Evolutionary conservation across 2,329 filamentous ascomycete species (phyloP).

Genomic region (Claviceps sp.): DNA sequence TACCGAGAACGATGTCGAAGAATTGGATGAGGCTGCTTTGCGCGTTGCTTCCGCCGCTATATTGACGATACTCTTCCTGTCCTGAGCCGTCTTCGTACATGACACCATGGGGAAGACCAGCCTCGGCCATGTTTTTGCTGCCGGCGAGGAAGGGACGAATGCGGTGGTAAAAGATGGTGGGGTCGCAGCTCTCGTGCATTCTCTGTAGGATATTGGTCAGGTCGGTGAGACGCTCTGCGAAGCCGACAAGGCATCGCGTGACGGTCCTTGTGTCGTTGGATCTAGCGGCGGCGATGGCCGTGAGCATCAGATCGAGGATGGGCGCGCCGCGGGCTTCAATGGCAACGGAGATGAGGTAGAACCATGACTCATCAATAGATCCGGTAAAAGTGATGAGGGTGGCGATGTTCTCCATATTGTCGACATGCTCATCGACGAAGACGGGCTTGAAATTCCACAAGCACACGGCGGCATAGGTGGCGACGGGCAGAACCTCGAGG

Average conservation of each 20-base stretch:
- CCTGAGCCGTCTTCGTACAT: constrained; percentile 73
- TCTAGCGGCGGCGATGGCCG: constrained; percentile 70
- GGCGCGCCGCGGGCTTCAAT: constrained; percentile 87
- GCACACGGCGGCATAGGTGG: constrained; percentile 82
- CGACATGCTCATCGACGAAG: constrained; percentile 69
- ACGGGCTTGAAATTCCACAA: constrained; percentile 96
- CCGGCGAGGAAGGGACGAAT: constrained; percentile 94
- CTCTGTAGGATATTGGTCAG: constrained; percentile 64
- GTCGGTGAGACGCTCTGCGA: constrained; percentile 82
- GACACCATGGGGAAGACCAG: constrained; percentile 76
- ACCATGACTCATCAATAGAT: constrained; percentile 94
- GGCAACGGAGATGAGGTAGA: constrained; percentile 88
- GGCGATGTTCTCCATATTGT: constrained; percentile 75
- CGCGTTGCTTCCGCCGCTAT: constrained; percentile 88
- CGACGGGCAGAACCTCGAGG: constrained; percentile 81
- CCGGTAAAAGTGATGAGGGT: constrained; percentile 87
- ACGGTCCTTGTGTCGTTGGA: constrained; percentile 57
- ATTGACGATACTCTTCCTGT: constrained; percentile 60
- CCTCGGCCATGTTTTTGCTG: constrained; percentile 95
- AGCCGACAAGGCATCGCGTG: constrained; percentile 60
- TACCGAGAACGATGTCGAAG: constrained; percentile 82
- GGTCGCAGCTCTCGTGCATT: constrained; percentile 94
- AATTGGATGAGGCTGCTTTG: constrained; percentile 96
- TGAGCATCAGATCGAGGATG: constrained; percentile 77
- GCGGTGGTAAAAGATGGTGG: constrained; percentile 86